phyloP scores from a whole-genome alignment of 139 green algal genomes.

The Haematococcus lacustris region DNA sequence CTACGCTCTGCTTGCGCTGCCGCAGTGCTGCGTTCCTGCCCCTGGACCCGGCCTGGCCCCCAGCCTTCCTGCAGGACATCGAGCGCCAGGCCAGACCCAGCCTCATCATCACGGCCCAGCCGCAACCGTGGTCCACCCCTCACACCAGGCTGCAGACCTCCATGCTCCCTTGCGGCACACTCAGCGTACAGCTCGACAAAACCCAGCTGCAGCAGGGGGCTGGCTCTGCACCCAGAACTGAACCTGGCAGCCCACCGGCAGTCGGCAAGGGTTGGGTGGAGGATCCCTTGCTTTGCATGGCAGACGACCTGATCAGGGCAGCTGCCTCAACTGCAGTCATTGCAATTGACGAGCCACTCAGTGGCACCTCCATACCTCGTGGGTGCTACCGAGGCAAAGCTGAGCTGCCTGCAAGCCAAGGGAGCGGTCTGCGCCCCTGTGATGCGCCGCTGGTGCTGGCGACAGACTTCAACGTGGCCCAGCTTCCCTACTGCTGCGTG shows the following conservation, averaged over 20 bases:
- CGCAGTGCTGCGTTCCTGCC: constrained; percentile 35
- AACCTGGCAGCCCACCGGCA: too few relatives aligned
- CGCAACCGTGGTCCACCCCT: too few relatives aligned
- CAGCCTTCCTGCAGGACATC: constrained; percentile 13
- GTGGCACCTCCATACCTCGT: too few relatives aligned
- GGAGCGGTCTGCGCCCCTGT: not conserved
- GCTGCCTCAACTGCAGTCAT: too few relatives aligned
- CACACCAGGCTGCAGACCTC: constrained; percentile 18
- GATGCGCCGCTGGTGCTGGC: not conserved
- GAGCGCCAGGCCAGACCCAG: too few relatives aligned
- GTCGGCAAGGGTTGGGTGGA: too few relatives aligned
- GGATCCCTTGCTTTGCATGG: too few relatives aligned
- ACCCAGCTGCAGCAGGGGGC: constrained; percentile 2
- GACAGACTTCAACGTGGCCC: not conserved
- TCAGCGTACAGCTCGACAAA: constrained; percentile 6
- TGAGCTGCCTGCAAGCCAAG: not conserved
- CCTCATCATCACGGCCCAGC: too few relatives aligned
- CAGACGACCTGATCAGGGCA: too few relatives aligned
- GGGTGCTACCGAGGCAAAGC: not conserved
- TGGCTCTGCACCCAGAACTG: not conserved
- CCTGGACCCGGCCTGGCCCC: constrained; percentile 33
- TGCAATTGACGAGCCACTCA: too few relatives aligned
- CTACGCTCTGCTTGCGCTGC: not conserved
- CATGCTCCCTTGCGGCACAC: constrained; percentile 16
- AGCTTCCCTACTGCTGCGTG: constrained; percentile 22